phyloP scores from a whole-genome alignment of 108 stramenopile genomes.

The Craspedostauros australis region DNA sequence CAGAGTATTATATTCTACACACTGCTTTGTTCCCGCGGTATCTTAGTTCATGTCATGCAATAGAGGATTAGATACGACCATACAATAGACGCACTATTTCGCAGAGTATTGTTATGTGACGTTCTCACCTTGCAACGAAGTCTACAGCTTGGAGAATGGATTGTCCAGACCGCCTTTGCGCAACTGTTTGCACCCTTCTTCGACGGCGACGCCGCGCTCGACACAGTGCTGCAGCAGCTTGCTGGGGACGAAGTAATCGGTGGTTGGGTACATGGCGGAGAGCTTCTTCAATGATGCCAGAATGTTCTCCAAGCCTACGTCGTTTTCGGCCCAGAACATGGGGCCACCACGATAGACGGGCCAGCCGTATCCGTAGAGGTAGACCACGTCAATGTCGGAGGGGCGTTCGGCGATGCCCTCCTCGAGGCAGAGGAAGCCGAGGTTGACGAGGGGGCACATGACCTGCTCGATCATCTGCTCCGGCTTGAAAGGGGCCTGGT shows the following conservation, averaged over 20 bases:
- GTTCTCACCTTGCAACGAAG: too few relatives aligned
- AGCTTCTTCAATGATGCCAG: constrained; percentile 45
- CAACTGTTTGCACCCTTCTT: constrained; percentile 60
- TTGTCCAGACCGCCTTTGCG: too few relatives aligned
- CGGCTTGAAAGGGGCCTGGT: constrained; percentile 22
- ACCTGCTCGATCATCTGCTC: constrained; percentile 62
- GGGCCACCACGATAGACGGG: constrained; percentile 86
- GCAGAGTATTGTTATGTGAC: too few relatives aligned
- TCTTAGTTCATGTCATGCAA: too few relatives aligned
- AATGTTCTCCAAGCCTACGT: constrained; percentile 59
- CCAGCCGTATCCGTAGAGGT: constrained; percentile 94
- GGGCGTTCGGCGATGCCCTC: constrained; percentile 89
- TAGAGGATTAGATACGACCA: too few relatives aligned
- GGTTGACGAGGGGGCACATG: constrained; percentile 91
- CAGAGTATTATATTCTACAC: too few relatives aligned
- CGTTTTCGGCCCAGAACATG: constrained; percentile 89
- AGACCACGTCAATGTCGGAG: constrained; percentile 93
- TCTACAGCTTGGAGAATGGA: too few relatives aligned
- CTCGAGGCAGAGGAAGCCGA: constrained; percentile 95
- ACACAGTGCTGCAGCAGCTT: constrained; percentile 69
- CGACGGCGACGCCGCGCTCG: constrained; percentile 46
- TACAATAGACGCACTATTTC: too few relatives aligned
- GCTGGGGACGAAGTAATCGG: constrained; percentile 69
- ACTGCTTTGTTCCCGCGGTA: too few relatives aligned
- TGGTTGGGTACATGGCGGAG: constrained; percentile 51